These are phyloP conservation scores for Adansonia madagascariensis DNA, from an alignment of 441 rosid genomes.

Conservation along the genomic window DNA sequence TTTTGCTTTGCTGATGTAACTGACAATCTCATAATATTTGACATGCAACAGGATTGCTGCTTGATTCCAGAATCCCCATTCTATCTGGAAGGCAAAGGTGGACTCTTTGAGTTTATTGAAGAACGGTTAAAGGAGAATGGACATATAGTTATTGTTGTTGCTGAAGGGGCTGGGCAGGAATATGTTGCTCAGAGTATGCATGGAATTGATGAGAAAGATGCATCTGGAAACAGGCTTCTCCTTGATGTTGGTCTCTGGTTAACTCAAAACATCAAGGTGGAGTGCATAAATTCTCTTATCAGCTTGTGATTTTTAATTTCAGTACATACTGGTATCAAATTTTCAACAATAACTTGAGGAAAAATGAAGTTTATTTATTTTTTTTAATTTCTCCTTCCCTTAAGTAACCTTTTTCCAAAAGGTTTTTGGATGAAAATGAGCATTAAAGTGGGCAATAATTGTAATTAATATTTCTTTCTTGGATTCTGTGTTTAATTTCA, in stretches of 20 bases:
- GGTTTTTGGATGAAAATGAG: neutral
- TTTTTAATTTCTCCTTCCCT: neutral
- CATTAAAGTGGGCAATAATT: neutral
- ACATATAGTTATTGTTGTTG: constrained; percentile 65
- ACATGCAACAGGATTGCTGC: constrained; percentile 73
- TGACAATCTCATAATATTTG: constrained; percentile 25
- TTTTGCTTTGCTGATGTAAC: neutral
- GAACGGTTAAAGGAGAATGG: constrained; percentile 62
- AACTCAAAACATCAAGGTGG: constrained; percentile 68
- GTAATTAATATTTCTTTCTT: constrained; percentile 4
- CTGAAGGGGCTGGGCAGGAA: constrained; percentile 80
- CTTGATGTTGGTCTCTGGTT: constrained; percentile 77
- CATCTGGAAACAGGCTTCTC: constrained; percentile 69
- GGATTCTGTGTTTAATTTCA: constrained; percentile 9
- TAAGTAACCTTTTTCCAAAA: constrained; percentile 4
- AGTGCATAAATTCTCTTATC: constrained; percentile 18
- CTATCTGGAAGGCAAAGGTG: constrained; percentile 66
- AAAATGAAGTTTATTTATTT: neutral
- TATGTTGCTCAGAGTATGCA: constrained; percentile 60
- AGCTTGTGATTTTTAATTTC: constrained; percentile 13
- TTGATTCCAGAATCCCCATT: constrained; percentile 80
- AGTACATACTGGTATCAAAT: constrained; percentile 7
- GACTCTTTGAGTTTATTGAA: constrained; percentile 67
- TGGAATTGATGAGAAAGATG: constrained; percentile 54
- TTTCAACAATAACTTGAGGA: neutral